These are phyloP conservation scores for Trametes cinnabarina DNA, from an alignment of 768 basidiomycete species.

Conservation along the genomic window DNA sequence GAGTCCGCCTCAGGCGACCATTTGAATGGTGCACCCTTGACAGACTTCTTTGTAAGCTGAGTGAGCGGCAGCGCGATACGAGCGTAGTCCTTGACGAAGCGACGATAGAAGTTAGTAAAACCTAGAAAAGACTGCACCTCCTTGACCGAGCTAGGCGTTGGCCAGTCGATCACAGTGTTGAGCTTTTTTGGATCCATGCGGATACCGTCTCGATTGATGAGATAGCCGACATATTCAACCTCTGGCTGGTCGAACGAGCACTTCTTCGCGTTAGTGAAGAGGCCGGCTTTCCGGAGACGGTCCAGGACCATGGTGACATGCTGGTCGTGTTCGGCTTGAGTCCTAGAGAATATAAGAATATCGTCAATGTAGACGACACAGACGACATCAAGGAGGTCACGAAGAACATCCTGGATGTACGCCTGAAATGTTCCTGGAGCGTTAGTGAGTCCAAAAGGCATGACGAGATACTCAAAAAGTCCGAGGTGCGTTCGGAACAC, in stretches of 20 bases:
- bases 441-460: constrained; percentile 33
- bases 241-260: constrained; percentile 36
- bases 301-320: constrained; percentile 22
- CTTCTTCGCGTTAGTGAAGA: constrained; percentile 34
- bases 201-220: constrained; percentile 34
- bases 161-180: constrained; percentile 33
- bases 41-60: constrained; percentile 28
- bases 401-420: constrained; percentile 16
- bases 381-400: constrained; percentile 13
- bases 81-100: constrained; percentile 32
- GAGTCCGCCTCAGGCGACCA: constrained; percentile 14
- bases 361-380: constrained; percentile 30
- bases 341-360: constrained; percentile 24
- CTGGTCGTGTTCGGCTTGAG: constrained; percentile 21
- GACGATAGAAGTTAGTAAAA: too few species aligned
- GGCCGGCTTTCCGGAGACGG: constrained; percentile 29
- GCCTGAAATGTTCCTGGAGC: constrained; percentile 19
- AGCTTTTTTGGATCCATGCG: constrained; percentile 44
- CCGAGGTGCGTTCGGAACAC: constrained; percentile 39
- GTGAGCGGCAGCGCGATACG: constrained; percentile 20
- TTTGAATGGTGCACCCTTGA: constrained; percentile 11
- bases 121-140: constrained; percentile 28
- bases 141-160: constrained; percentile 20
- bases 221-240: constrained; percentile 43
- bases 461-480: constrained; percentile 34